Conservation (phyloP, 306 rosid genomes). For the Prunus salicina region DNA sequence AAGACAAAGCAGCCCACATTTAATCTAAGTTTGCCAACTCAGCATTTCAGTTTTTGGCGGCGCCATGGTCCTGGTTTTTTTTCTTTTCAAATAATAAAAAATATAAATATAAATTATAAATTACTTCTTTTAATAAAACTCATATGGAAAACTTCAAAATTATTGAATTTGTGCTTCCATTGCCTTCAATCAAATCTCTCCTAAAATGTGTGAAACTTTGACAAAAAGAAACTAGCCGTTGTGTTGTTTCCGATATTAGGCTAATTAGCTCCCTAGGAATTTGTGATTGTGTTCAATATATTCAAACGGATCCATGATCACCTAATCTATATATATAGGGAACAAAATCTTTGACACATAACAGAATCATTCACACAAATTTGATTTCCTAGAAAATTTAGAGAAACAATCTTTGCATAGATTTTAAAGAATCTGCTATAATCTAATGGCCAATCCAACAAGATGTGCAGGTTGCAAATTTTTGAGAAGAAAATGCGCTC, state of each 20-base stretch:
- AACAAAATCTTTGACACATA: not conserved
- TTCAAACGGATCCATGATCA: not conserved
- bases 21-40: no score
- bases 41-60: no score
- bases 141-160: not conserved
- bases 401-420: not conserved
- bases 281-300: not conserved
- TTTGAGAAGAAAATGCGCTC: constrained; percentile 7
- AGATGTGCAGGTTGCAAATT: constrained; percentile 3
- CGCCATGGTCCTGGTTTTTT: no score
- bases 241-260: not conserved
- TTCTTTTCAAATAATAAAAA: no score
- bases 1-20: no score
- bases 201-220: not conserved
- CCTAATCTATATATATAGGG: not conserved
- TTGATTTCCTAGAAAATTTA: not conserved
- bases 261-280: not conserved
- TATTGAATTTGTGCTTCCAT: not conserved
- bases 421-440: not conserved
- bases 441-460: not conserved
- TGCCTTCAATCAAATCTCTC: not conserved
- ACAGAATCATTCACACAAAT: not conserved
- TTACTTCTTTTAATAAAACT: not conserved
- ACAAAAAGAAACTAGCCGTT: not conserved
- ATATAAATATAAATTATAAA: no score